Conservation (phyloP, 2,329 filamentous ascomycete genomes). For the Erysiphe neolycopersici region DNA sequence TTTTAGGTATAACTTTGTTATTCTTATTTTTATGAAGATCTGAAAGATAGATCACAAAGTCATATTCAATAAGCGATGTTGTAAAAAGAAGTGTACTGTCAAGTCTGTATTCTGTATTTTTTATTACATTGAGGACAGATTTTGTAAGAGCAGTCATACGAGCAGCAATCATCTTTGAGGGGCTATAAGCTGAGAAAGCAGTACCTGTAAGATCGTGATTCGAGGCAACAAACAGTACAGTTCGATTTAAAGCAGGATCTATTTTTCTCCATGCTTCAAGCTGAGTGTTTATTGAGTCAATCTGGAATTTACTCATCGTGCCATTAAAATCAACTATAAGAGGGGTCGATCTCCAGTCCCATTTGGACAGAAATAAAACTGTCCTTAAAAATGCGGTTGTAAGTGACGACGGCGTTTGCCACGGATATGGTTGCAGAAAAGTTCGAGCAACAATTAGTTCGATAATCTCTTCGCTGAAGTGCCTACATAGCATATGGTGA, state of each 20-base stretch:
- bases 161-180: slow-evolving; percentile 58
- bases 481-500: slow-evolving; percentile 48
- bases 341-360: slow-evolving; percentile 76
- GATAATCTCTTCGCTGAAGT: slow-evolving; percentile 56
- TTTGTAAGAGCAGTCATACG: slow-evolving; percentile 62
- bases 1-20: slow-evolving; percentile 41
- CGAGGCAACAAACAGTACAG: slow-evolving; percentile 57
- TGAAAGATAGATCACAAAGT: slow-evolving; percentile 51
- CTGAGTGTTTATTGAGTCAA: slow-evolving; percentile 36
- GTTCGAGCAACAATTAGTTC: slow-evolving; percentile 56
- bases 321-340: slow-evolving; percentile 52
- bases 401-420: slow-evolving; percentile 47
- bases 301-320: slow-evolving; percentile 32
- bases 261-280: slow-evolving; percentile 69
- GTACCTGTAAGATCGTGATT: slow-evolving; percentile 52
- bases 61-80: slow-evolving; percentile 50
- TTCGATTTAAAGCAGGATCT: slow-evolving; percentile 67
- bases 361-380: slow-evolving; percentile 52
- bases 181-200: slow-evolving; percentile 50
- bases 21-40: slow-evolving; percentile 13
- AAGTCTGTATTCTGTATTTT: slow-evolving; percentile 23
- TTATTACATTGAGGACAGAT: slow-evolving; percentile 39
- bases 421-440: slow-evolving; percentile 64
- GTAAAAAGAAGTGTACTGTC: slow-evolving; percentile 38
- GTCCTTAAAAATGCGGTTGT: slow-evolving; percentile 62